phyloP scores from a whole-genome alignment of 768 basidiomycete genomes.

The Boletus barrowsii region DNA sequence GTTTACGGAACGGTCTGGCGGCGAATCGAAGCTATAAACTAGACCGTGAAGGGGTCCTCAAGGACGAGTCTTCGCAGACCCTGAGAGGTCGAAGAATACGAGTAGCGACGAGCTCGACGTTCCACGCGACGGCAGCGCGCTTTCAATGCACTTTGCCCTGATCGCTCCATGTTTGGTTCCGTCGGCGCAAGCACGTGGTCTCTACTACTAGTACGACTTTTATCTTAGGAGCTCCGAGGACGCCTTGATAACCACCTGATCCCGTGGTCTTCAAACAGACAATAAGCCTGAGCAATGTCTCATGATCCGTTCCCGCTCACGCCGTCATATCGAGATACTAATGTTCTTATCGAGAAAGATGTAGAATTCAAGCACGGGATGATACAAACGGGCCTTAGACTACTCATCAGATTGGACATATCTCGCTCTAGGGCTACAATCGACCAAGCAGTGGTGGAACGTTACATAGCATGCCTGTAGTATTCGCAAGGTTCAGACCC shows the following conservation, averaged over 20 bases:
- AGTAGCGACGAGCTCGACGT: constrained; percentile 2
- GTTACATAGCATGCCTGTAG: constrained; percentile 23
- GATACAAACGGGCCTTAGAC: constrained; percentile 7
- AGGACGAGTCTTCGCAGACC: not conserved
- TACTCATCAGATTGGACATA: constrained; percentile 3
- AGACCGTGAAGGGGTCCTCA: not conserved
- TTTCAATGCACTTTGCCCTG: not conserved
- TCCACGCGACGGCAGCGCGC: not conserved
- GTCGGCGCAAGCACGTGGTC: constrained; percentile 7
- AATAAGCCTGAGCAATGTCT: constrained; percentile 3
- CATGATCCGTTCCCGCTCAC: constrained; percentile 8
- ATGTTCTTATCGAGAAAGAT: constrained; percentile 6
- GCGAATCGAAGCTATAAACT: not conserved
- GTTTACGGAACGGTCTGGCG: constrained; percentile 29
- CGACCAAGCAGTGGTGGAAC: not conserved
- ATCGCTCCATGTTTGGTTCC: constrained; percentile 2
- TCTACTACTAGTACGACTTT: not conserved
- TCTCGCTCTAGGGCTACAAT: constrained; percentile 13
- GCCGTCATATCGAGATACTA: not conserved
- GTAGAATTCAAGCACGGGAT: constrained; percentile 5
- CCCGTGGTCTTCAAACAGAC: not conserved
- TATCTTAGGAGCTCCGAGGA: constrained; percentile 2
- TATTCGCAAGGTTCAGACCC: constrained; percentile 1
- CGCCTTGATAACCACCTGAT: not conserved
- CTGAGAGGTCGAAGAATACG: not conserved